Evolutionary conservation across 192 early-diverging fungal species (phyloP).

Genomic region (Podila verticillata): DNA sequence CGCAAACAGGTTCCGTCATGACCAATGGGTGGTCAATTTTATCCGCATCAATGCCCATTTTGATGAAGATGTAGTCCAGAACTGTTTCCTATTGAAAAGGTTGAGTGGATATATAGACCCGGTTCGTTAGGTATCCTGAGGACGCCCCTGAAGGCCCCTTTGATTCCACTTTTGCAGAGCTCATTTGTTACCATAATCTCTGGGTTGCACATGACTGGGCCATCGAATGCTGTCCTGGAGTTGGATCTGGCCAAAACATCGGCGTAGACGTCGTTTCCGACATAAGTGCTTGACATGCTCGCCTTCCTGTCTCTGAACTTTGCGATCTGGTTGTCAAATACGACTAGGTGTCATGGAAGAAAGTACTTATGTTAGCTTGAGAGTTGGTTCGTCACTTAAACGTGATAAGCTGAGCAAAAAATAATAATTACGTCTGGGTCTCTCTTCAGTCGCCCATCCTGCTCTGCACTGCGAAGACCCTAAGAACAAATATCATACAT

Average conservation of each 20-base stretch:
- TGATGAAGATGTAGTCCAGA: slow-evolving; percentile 87
- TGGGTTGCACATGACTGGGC: slow-evolving; percentile 73
- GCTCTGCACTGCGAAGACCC: slow-evolving; percentile 81
- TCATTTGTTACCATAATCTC: slow-evolving; percentile 69
- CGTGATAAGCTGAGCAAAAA: too few relatives aligned
- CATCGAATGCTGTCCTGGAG: slow-evolving; percentile 72
- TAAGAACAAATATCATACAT: slow-evolving; percentile 18
- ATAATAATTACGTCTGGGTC: slow-evolving; percentile 62
- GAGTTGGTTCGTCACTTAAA: neutral
- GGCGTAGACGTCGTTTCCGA: slow-evolving; percentile 76
- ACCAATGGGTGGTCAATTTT: slow-evolving; percentile 83
- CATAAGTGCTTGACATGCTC: slow-evolving; percentile 54
- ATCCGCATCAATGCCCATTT: slow-evolving; percentile 78
- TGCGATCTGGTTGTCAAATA: slow-evolving; percentile 76
- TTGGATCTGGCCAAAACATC: slow-evolving; percentile 62
- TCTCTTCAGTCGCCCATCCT: slow-evolving; percentile 79
- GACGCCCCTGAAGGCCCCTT: neutral
- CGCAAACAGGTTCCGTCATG: slow-evolving; percentile 89
- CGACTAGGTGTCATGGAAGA: slow-evolving; percentile 52
- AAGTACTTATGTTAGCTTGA: neutral
- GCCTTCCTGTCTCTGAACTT: slow-evolving; percentile 71
- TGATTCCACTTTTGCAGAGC: neutral
- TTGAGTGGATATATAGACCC: slow-evolving; percentile 5
- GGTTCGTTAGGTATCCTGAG: too few relatives aligned
- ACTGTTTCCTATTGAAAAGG: slow-evolving; percentile 75